These are phyloP conservation scores for Lasiosphaeria ovina DNA, from an alignment of 495 filamentous ascomycete genomes.

Conservation along the genomic window DNA sequence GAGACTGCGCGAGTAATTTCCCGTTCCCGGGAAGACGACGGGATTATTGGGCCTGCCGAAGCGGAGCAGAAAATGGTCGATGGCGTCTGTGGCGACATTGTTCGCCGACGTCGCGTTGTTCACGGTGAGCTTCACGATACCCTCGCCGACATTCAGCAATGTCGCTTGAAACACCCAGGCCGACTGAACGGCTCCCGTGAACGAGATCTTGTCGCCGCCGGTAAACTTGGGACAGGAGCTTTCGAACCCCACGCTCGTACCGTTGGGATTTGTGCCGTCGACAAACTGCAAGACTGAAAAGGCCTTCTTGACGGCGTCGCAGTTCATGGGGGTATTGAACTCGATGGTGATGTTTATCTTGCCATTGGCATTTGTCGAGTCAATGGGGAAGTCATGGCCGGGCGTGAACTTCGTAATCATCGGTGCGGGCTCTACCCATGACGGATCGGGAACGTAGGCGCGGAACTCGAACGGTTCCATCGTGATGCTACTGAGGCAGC, in stretches of 20 bases:
- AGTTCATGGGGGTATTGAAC: slow-evolving; percentile 65
- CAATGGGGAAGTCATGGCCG: slow-evolving; percentile 60
- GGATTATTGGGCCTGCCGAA: slow-evolving; percentile 50
- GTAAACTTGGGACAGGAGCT: slow-evolving; percentile 33
- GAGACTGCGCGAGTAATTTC: slow-evolving; percentile 59
- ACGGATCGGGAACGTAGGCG: slow-evolving; percentile 57
- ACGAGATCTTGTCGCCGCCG: slow-evolving; percentile 8
- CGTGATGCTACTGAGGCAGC: slow-evolving; percentile 55
- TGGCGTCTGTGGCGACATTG: slow-evolving; percentile 46
- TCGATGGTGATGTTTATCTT: slow-evolving; percentile 48
- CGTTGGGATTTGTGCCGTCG: slow-evolving; percentile 7
- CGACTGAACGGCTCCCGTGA: slow-evolving; percentile 50
- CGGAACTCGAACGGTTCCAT: slow-evolving; percentile 61
- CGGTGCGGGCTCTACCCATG: slow-evolving; percentile 53
- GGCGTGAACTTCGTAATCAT: slow-evolving; percentile 66
- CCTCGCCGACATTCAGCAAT: slow-evolving; percentile 60
- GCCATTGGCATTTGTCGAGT: slow-evolving; percentile 43
- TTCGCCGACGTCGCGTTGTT: slow-evolving; percentile 49
- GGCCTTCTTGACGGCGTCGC: slow-evolving; percentile 49
- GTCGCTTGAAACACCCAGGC: slow-evolving; percentile 55
- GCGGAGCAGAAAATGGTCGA: slow-evolving; percentile 54
- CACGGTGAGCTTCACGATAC: slow-evolving; percentile 62
- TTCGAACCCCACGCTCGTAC: slow-evolving; percentile 47
- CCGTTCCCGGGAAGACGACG: slow-evolving; percentile 54
- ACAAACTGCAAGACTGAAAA: slow-evolving; percentile 34